Evolutionary conservation across 2,329 filamentous ascomycete genomes (phyloP).

Genomic region (Didymella lethalis): DNA sequence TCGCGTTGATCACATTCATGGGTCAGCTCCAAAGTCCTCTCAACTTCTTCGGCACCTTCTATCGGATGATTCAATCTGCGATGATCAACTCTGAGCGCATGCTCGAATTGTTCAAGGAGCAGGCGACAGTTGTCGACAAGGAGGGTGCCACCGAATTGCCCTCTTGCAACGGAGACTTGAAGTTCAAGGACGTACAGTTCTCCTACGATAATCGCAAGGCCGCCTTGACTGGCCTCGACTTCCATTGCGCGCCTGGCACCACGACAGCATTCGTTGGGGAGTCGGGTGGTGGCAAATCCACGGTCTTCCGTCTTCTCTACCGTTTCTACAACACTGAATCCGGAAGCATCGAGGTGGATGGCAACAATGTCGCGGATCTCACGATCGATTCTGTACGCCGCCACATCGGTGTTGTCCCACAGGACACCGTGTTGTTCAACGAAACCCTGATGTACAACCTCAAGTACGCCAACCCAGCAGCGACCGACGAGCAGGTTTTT

Average conservation of each 20-base stretch:
- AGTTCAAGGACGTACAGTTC: conserved; percentile 89
- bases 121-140: conserved; percentile 86
- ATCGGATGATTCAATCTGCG: conserved; percentile 91
- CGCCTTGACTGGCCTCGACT: conserved; percentile 82
- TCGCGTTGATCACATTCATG: conserved; percentile 77
- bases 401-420: conserved; percentile 94
- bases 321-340: conserved; percentile 89
- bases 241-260: conserved; percentile 86
- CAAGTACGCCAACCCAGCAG: conserved; percentile 83
- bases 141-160: conserved; percentile 69
- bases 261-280: conserved; percentile 97
- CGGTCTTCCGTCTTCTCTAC: conserved; percentile 93
- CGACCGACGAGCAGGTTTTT: conserved; percentile 81
- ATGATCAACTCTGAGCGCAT: conserved; percentile 98
- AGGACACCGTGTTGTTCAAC: conserved; percentile 95
- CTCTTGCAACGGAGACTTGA: conserved; percentile 79
- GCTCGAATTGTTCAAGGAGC: conserved; percentile 94
- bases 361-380: conserved; percentile 80
- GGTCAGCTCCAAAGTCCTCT: conserved; percentile 74
- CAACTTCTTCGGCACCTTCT: conserved; percentile 88
- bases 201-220: conserved; percentile 87
- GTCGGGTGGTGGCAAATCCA: conserved; percentile 96
- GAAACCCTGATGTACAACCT: conserved; percentile 95
- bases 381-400: conserved; percentile 92
- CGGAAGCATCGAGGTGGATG: conserved; percentile 85